Conservation (phyloP, 2,329 filamentous ascomycete genomes). For the Apiospora saccharicola region DNA sequence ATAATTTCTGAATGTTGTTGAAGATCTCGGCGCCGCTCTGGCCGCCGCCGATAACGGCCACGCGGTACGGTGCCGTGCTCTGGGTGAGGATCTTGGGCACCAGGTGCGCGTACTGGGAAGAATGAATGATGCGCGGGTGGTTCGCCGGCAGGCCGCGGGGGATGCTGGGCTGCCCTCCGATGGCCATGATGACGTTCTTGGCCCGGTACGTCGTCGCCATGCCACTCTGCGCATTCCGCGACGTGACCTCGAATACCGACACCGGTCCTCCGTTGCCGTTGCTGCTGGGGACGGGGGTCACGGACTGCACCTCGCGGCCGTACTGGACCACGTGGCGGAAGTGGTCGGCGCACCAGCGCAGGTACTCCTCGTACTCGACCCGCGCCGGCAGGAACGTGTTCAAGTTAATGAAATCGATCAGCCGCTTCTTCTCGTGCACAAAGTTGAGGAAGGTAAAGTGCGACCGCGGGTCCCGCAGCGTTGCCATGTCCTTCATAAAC, state of each 20-base stretch:
- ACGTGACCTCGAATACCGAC: conserved; percentile 72
- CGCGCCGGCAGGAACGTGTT: conserved; percentile 87
- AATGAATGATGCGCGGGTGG: conserved; percentile 82
- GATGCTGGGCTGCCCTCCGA: conserved; percentile 71
- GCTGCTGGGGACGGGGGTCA: conserved; percentile 65
- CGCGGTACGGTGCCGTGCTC: conserved; percentile 66
- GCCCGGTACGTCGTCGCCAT: conserved; percentile 60
- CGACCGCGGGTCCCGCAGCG: conserved; percentile 84
- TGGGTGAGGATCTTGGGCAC: conserved; percentile 67
- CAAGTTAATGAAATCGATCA: conserved; percentile 91
- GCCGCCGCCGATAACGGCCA: conserved; percentile 87
- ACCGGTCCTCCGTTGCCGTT: conserved; percentile 57
- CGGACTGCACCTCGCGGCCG: conserved; percentile 76
- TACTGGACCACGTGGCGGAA: conserved; percentile 81
- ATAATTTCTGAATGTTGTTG: conserved; percentile 82
- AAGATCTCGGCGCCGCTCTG: conserved; percentile 97
- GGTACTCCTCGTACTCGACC: conserved; percentile 93
- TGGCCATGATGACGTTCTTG: conserved; percentile 70
- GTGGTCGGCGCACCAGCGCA: conserved; percentile 86
- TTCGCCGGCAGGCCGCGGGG: conserved; percentile 73
- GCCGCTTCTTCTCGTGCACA: conserved; percentile 79
- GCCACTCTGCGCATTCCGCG: conserved; percentile 67
- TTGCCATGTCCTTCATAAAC: conserved; percentile 95
- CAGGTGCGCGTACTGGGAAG: conserved; percentile 79
- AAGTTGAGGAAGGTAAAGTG: conserved; percentile 98